Conservation (phyloP, 495 filamentous ascomycete genomes). For the Aspergillus baeticus region DNA sequence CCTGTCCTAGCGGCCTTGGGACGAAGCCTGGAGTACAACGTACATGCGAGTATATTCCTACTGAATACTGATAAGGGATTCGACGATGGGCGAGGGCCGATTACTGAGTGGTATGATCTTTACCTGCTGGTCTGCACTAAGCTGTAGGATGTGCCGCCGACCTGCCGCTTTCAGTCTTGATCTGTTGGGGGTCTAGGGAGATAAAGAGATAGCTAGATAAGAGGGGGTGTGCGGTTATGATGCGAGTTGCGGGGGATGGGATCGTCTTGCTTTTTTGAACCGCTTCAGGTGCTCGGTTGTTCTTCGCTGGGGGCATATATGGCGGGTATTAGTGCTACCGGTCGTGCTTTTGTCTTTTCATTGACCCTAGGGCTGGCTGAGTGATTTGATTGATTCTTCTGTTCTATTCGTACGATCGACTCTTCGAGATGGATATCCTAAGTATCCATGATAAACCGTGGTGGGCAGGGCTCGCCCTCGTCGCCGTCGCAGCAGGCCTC, state of each 20-base stretch:
- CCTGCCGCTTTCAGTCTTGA: too few relatives aligned
- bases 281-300: too few relatives aligned
- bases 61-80: not conserved
- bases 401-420: not conserved
- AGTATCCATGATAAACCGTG: constrained; percentile 21
- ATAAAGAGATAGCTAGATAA: not conserved
- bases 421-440: constrained; percentile 10
- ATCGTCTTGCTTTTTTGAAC: too few relatives aligned
- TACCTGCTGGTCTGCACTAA: too few relatives aligned
- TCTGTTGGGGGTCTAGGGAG: not conserved
- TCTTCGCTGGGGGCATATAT: too few relatives aligned
- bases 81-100: too few relatives aligned
- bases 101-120: not conserved
- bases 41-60: not conserved
- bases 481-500: constrained; percentile 26
- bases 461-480: constrained; percentile 22
- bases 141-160: too few relatives aligned
- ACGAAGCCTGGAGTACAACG: not conserved
- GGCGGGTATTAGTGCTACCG: too few relatives aligned
- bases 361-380: too few relatives aligned
- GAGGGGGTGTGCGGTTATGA: too few relatives aligned
- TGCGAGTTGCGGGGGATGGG: too few relatives aligned
- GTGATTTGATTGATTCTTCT: not conserved
- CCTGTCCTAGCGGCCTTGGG: constrained; percentile 15
- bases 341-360: too few relatives aligned